Evolutionary conservation across 441 rosid genomes (phyloP).

Genomic region (Erysimum cheiri): DNA sequence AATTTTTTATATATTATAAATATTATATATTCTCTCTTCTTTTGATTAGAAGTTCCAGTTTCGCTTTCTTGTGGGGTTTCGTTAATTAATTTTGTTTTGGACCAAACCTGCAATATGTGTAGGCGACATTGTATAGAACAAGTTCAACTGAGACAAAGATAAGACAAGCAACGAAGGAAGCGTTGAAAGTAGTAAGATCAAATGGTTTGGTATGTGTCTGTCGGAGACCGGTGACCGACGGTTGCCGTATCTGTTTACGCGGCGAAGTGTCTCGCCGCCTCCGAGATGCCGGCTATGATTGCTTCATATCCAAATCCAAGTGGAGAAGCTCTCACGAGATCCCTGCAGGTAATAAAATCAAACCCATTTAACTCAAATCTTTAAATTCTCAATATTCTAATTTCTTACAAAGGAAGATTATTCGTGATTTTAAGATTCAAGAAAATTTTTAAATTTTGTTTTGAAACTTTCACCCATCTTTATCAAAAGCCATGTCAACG

Average conservation of each 20-base stretch:
- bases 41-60: not conserved
- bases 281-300: slow-evolving; percentile 61
- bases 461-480: slow-evolving; percentile 9
- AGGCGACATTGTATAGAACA: slow-evolving; percentile 74
- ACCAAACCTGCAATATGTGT: slow-evolving; percentile 17
- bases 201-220: slow-evolving; percentile 57
- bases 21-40: not conserved
- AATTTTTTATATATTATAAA: not conserved
- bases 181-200: slow-evolving; percentile 50
- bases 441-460: not conserved
- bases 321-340: slow-evolving; percentile 77
- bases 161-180: slow-evolving; percentile 65
- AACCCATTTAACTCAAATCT: not conserved
- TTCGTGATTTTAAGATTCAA: slow-evolving; percentile 6
- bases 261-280: slow-evolving; percentile 60
- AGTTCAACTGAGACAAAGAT: slow-evolving; percentile 68
- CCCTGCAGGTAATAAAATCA: slow-evolving; percentile 64
- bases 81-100: slow-evolving; percentile 18
- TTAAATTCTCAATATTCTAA: not conserved
- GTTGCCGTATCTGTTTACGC: slow-evolving; percentile 66
- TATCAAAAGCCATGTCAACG: slow-evolving; percentile 11
- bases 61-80: not conserved
- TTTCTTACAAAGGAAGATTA: not conserved
- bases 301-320: slow-evolving; percentile 67
- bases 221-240: slow-evolving; percentile 47